phyloP scores from a whole-genome alignment of 2,329 filamentous ascomycete species.

The Microsporum canis region DNA sequence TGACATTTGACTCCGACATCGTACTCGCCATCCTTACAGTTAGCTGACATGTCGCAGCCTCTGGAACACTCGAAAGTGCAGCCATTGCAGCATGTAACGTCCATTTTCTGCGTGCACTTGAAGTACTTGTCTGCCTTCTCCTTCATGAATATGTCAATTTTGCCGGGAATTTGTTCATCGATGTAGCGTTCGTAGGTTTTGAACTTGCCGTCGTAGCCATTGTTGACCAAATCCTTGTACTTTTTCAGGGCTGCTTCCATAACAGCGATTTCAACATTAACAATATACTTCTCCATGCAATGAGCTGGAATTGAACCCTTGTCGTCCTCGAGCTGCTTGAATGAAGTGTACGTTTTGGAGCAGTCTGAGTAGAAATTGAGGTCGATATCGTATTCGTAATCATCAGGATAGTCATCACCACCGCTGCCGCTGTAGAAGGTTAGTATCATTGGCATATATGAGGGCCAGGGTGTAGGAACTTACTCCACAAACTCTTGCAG shows the following conservation, averaged over 20 bases:
- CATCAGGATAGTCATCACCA: background rate
- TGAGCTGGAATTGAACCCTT: background rate
- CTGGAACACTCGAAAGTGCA: background rate
- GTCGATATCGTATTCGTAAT: background rate
- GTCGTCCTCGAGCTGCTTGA: background rate
- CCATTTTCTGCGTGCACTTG: background rate
- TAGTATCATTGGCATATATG: too few species aligned
- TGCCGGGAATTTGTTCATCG: background rate
- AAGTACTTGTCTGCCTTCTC: background rate
- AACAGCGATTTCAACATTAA: background rate
- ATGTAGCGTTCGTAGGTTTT: background rate
- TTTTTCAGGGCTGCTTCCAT: background rate
- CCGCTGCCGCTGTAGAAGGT: background rate
- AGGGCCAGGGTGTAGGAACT: too few species aligned
- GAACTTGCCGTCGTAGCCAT: background rate
- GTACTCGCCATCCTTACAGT: background rate
- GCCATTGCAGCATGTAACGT: background rate
- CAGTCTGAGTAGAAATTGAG: background rate
- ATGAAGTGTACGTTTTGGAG: background rate
- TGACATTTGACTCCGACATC: background rate
- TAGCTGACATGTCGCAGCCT: background rate
- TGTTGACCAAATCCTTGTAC: background rate
- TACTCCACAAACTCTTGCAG: conserved; percentile 9
- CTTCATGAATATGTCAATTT: background rate
- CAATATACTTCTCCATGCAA: background rate